phyloP scores from a whole-genome alignment of 2,329 filamentous ascomycete genomes.

The Annulohypoxylon truncatum region DNA sequence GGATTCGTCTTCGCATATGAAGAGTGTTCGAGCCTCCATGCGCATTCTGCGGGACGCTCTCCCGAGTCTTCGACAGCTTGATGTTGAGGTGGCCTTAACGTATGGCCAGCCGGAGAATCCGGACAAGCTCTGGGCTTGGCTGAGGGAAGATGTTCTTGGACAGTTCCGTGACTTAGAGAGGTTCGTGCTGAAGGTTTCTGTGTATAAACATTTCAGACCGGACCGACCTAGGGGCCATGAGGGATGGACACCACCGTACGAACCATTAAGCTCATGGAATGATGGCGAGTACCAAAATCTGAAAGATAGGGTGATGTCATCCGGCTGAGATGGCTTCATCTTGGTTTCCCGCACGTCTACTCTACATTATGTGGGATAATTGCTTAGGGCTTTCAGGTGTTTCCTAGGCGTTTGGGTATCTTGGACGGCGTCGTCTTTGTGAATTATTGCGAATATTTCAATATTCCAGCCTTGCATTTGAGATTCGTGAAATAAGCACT shows the following conservation, averaged over 20 bases:
- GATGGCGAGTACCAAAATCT: slow-evolving; percentile 29
- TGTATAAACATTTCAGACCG: slow-evolving; percentile 12
- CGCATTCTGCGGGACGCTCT: slow-evolving; percentile 17
- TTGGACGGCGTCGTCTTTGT: too few species aligned
- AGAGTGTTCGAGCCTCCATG: slow-evolving; percentile 13
- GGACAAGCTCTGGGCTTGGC: slow-evolving; percentile 35
- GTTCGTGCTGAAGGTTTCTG: slow-evolving; percentile 36
- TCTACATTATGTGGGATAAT: not conserved
- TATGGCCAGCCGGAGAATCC: slow-evolving; percentile 35
- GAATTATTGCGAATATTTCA: not conserved
- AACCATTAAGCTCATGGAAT: slow-evolving; percentile 27
- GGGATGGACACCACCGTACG: slow-evolving; percentile 8
- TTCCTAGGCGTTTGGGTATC: not conserved
- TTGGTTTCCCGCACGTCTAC: not conserved
- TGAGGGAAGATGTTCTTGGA: slow-evolving; percentile 30
- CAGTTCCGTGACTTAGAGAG: slow-evolving; percentile 31
- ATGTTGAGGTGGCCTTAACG: slow-evolving; percentile 33
- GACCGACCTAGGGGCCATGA: not conserved
- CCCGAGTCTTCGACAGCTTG: slow-evolving; percentile 31
- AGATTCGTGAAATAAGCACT: not conserved
- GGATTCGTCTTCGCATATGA: slow-evolving; percentile 16
- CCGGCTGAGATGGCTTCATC: not conserved
- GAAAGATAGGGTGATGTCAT: slow-evolving; percentile 18
- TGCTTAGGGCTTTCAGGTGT: not conserved
- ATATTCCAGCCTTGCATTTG: not conserved